Conservation (phyloP, 116 monocot genomes). For the Dioscorea cayenensis region DNA sequence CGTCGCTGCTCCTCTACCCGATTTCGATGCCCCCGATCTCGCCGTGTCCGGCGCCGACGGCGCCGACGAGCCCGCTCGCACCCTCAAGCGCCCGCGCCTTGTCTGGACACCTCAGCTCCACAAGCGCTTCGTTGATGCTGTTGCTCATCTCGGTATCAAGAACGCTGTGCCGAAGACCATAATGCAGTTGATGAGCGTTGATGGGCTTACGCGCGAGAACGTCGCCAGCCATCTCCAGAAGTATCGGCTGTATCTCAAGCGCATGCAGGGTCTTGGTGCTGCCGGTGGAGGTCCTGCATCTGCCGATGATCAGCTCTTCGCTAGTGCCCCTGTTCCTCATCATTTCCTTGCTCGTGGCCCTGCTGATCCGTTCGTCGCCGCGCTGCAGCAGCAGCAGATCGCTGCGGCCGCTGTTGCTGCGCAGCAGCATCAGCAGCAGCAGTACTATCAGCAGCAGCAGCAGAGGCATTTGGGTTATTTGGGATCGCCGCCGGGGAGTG, state of each 20-base stretch:
- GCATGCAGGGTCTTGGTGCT: slow-evolving; percentile 61
- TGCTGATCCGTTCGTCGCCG: slow-evolving; percentile 12
- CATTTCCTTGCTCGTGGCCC: slow-evolving; percentile 29
- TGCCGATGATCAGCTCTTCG: slow-evolving; percentile 39
- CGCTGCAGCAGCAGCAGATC: slow-evolving; percentile 40
- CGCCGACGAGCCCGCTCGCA: slow-evolving; percentile 61
- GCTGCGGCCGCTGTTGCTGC: slow-evolving; percentile 16
- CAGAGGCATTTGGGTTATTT: slow-evolving; percentile 45
- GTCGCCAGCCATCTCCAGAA: slow-evolving; percentile 91
- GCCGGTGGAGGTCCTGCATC: slow-evolving; percentile 16
- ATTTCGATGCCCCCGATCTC: neutral
- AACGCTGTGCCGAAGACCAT: slow-evolving; percentile 94
- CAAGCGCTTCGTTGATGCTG: slow-evolving; percentile 81
- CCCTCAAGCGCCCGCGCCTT: slow-evolving; percentile 69
- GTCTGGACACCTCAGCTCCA: slow-evolving; percentile 91
- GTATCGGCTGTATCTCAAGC: slow-evolving; percentile 81
- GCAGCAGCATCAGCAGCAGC: slow-evolving; percentile 36
- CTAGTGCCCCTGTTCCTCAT: slow-evolving; percentile 32
- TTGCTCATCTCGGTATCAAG: slow-evolving; percentile 78
- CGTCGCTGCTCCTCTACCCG: neutral
- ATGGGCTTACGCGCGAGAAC: slow-evolving; percentile 89
- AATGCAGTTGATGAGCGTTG: slow-evolving; percentile 95
- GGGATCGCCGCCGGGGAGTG: slow-evolving; percentile 21
- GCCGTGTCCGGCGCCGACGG: slow-evolving; percentile 13
- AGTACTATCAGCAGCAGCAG: slow-evolving; percentile 30